Evolutionary conservation across 164 flowering plant genomes (phyloP).

Genomic region (Brasenia schreberi): DNA sequence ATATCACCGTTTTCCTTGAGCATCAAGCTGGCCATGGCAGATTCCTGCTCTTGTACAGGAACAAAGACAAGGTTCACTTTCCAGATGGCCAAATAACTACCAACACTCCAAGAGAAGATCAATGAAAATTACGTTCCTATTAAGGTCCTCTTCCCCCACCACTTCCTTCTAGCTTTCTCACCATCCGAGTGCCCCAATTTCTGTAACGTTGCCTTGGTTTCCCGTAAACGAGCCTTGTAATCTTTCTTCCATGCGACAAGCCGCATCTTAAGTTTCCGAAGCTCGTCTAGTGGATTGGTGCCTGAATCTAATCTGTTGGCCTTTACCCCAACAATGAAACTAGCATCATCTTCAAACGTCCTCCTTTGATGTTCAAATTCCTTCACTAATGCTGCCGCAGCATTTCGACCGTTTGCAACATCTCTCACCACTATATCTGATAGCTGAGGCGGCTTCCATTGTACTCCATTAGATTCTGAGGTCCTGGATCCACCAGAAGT

Average conservation of each 20-base stretch:
- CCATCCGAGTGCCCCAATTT: conserved; percentile 38
- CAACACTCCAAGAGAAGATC: background rate
- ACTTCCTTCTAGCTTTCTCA: conserved; percentile 34
- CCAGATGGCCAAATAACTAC: background rate
- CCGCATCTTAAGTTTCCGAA: conserved; percentile 41
- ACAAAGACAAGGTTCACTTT: too few relatives aligned
- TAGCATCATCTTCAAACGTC: conserved; percentile 59
- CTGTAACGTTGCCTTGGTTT: conserved; percentile 42
- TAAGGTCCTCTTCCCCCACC: conserved; percentile 60
- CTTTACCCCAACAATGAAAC: conserved; percentile 32
- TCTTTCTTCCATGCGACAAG: conserved; percentile 81
- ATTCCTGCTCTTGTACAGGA: too few relatives aligned
- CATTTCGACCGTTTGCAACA: conserved; percentile 27
- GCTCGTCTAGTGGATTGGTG: conserved; percentile 39
- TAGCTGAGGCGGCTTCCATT: conserved; percentile 15
- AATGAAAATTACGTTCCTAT: conserved; percentile 7
- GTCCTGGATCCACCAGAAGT: conserved; percentile 39
- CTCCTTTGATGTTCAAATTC: conserved; percentile 64
- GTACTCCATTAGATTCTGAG: conserved; percentile 35
- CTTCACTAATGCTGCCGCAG: conserved; percentile 30
- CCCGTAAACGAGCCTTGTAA: conserved; percentile 45
- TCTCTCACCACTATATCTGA: conserved; percentile 16
- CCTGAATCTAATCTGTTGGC: conserved; percentile 17
- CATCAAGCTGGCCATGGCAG: too few relatives aligned
- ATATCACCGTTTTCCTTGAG: too few relatives aligned